Conservation (phyloP, 768 basidiomycete species). For the Hypholoma fasciculare region DNA sequence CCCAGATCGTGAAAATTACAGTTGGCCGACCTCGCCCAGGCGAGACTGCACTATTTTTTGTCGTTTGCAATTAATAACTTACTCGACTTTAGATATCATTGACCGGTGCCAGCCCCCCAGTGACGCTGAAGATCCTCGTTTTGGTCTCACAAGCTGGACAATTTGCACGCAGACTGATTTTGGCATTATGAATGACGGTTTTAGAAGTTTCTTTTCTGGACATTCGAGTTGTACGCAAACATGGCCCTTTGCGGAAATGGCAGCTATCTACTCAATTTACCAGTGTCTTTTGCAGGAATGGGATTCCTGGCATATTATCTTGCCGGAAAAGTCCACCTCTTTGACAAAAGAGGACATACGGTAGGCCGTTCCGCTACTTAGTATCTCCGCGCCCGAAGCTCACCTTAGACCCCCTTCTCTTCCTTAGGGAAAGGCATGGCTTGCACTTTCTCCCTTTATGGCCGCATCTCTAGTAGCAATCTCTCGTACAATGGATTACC, state of each 20-base stretch:
- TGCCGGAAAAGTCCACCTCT: slow-evolving; percentile 90
- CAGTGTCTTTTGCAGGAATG: slow-evolving; percentile 92
- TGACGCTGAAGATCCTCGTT: slow-evolving; percentile 67
- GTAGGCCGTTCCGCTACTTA: slow-evolving; percentile 33
- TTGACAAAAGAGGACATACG: slow-evolving; percentile 76
- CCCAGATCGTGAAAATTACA: slow-evolving; percentile 82
- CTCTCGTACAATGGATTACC: slow-evolving; percentile 89
- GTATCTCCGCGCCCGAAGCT: not conserved
- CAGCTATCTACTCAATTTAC: slow-evolving; percentile 2
- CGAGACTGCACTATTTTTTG: slow-evolving; percentile 20
- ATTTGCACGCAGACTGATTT: slow-evolving; percentile 78
- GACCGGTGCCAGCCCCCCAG: slow-evolving; percentile 68
- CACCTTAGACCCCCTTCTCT: not conserved
- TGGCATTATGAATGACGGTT: slow-evolving; percentile 72
- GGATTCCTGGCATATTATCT: slow-evolving; percentile 88
- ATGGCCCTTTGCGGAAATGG: slow-evolving; percentile 10
- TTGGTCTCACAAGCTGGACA: slow-evolving; percentile 68
- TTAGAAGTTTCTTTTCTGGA: slow-evolving; percentile 90
- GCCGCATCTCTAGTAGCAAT: slow-evolving; percentile 81
- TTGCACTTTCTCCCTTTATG: slow-evolving; percentile 72
- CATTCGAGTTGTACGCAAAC: slow-evolving; percentile 75
- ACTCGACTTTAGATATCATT: slow-evolving; percentile 49
- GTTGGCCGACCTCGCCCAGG: slow-evolving; percentile 92
- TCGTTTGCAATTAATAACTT: not conserved
- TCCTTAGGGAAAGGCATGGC: slow-evolving; percentile 75